Evolutionary conservation across 805 yeast species (phyloP), one percentile per base, ranked within the genome.

Genomic region (Saturnispora diversa): DNA sequence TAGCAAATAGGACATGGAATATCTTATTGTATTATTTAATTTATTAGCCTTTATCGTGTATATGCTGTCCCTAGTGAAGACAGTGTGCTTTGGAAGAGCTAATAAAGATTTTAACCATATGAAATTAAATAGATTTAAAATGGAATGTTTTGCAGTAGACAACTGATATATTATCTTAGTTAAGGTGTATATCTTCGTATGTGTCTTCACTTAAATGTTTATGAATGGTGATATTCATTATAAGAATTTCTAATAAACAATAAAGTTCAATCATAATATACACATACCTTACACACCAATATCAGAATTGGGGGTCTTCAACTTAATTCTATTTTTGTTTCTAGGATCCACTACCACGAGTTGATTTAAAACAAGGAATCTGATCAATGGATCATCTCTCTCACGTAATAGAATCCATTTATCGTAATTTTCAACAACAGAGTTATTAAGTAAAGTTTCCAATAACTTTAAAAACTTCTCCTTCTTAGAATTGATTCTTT

Each of bases 331-430:
- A 31, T 54, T 54, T 17, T 56, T 52, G 29, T 55, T 51, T 17
- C 44, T 44, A 13, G 48, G 50, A 42, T 60, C 62, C 6, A 49
- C 48, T 2, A 52, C 45, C 8, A 60, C 51, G 21, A 58, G 43
- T 24, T 51, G 54, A 38, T 58, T 58, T 33, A 49, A 35, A 2
- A 62, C 40, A 5, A 62, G 38, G 40, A 58, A 60, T 27, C 65
- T 41, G n/a, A 62, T 49, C 12, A 62, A 37, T 9, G 60, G 59
- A 40, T 62, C 66, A 39, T 58, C 61, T 27, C 42, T 16, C 16
- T 39, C 32, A 13, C 17, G 26, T 16, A 39, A 16, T 12, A 32
- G 26, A 2, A 39, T 15, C 42, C 42, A 39, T n/a, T 34, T 34
- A 12, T 24, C 20, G 10, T 15, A 23, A 21, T 39, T 32, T 25